Conservation (phyloP, 1,284 basidiomycete genomes). For the Fistulinella cinereoalba region DNA sequence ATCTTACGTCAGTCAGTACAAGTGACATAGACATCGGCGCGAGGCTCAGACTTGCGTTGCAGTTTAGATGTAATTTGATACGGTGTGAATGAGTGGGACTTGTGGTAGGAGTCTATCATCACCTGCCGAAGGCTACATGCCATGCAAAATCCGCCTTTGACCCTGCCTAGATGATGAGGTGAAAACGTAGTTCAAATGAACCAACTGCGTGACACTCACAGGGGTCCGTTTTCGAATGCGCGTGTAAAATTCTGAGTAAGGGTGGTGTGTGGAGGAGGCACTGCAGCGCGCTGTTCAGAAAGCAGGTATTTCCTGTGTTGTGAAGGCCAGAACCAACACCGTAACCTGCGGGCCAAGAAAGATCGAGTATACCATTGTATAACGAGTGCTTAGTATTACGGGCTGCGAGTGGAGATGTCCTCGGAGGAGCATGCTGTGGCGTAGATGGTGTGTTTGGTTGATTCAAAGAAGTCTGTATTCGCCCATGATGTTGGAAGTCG, state of each 20-base stretch:
- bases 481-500: conserved; percentile 2
- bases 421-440: conserved; percentile 19
- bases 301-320: conserved; percentile 97
- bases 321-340: conserved; percentile 65
- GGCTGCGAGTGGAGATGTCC: conserved; percentile 18
- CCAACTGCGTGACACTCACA: conserved; percentile 40
- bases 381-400: conserved; percentile 37
- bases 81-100: conserved; percentile 55
- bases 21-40: neutral
- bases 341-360: conserved; percentile 48
- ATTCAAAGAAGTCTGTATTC: conserved; percentile 18
- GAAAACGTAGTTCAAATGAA: conserved; percentile 2
- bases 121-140: conserved; percentile 63
- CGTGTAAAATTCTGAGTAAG: conserved; percentile 67
- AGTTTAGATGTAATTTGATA: conserved; percentile 62
- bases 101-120: conserved; percentile 49
- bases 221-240: conserved; percentile 49
- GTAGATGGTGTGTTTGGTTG: conserved; percentile 20
- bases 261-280: conserved; percentile 94
- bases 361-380: conserved; percentile 52
- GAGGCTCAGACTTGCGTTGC: conserved; percentile 56
- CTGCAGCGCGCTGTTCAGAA: conserved; percentile 94
- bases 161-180: conserved; percentile 45
- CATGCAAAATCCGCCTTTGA: conserved; percentile 70
- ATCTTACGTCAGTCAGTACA: conserved; percentile 9